Conservation (phyloP, 1,139 yeast species). For the Taphrina flavorubra region DNA sequence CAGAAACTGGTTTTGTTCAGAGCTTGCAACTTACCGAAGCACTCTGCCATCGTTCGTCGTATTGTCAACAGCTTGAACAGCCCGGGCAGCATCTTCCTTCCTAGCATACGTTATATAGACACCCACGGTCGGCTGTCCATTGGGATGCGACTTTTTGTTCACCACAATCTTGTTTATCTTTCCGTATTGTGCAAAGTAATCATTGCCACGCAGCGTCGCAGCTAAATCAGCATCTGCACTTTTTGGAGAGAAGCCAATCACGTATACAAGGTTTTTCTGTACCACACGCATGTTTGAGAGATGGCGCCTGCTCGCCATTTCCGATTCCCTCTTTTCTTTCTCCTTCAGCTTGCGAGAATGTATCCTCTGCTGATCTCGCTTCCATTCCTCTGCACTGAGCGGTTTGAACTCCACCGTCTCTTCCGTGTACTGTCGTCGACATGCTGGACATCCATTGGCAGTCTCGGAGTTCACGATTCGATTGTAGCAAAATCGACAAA, state of each 20-base stretch:
- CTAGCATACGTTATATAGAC: slow-evolving; percentile 92
- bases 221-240: slow-evolving; percentile 89
- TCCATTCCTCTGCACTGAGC: slow-evolving; percentile 81
- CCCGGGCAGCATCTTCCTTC: slow-evolving; percentile 92
- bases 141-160: slow-evolving; percentile 64
- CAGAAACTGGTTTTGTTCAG: slow-evolving; percentile 48
- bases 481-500: slow-evolving; percentile 95
- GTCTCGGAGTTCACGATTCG: slow-evolving; percentile 78
- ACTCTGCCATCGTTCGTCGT: slow-evolving; percentile 86
- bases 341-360: slow-evolving; percentile 84
- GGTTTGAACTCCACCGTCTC: slow-evolving; percentile 86
- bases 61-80: slow-evolving; percentile 94
- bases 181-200: slow-evolving; percentile 97
- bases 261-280: slow-evolving; percentile 95
- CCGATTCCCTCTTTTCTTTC: slow-evolving; percentile 89
- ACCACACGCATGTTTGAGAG: slow-evolving; percentile 96
- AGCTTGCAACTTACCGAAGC: slow-evolving; percentile 53
- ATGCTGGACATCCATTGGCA: slow-evolving; percentile 96
- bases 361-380: slow-evolving; percentile 65
- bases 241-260: slow-evolving; percentile 92
- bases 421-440: slow-evolving; percentile 92
- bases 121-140: slow-evolving; percentile 78
- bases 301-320: slow-evolving; percentile 83
- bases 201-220: slow-evolving; percentile 80
- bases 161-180: slow-evolving; percentile 92